phyloP scores from a whole-genome alignment of 352 stramenopile genomes.

The Phytophthora pinifolia region DNA sequence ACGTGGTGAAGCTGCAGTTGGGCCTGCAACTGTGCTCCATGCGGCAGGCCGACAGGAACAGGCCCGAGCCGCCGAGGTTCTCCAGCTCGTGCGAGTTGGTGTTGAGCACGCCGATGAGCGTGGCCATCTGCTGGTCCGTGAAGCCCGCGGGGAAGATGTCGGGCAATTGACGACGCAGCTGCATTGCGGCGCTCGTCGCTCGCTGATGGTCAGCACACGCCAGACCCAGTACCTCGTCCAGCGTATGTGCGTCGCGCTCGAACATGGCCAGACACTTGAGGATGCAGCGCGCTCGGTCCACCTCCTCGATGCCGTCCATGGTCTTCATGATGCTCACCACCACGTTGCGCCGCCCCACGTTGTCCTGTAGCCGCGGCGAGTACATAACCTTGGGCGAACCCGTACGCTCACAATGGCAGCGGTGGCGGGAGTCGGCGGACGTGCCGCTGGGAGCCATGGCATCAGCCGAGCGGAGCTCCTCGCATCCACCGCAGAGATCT shows the following conservation, averaged over 20 bases:
- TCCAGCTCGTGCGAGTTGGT: conserved; percentile 78
- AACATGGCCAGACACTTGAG: conserved; percentile 69
- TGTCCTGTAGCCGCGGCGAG: conserved; percentile 39
- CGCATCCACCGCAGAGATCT: conserved; percentile 56
- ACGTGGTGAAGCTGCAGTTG: conserved; percentile 79
- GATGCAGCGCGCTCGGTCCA: conserved; percentile 71
- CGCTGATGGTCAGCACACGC: conserved; percentile 48
- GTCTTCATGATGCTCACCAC: conserved; percentile 56
- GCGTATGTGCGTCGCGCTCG: conserved; percentile 41
- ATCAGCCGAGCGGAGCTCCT: conserved; percentile 39
- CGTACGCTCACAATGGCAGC: conserved; percentile 42
- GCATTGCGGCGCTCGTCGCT: conserved; percentile 38
- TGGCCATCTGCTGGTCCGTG: conserved; percentile 58
- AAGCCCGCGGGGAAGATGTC: conserved; percentile 61
- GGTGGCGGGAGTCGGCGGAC: conserved; percentile 19
- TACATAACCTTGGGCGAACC: conserved; percentile 41
- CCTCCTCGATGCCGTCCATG: conserved; percentile 64
- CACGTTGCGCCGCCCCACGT: conserved; percentile 44
- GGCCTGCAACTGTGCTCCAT: conserved; percentile 77
- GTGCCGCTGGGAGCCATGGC: conserved; percentile 14
- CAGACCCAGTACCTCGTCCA: conserved; percentile 50
- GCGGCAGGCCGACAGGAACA: conserved; percentile 70
- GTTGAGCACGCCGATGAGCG: conserved; percentile 70
- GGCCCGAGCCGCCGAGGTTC: conserved; percentile 63
- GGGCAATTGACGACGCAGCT: conserved; percentile 44